A percentile compares a stretch with the other conserved stretches of the same genome.
Evolutionary conservation across 2,329 filamentous ascomycete genomes (phyloP).

Genomic region (Epichloe baconii): DNA sequence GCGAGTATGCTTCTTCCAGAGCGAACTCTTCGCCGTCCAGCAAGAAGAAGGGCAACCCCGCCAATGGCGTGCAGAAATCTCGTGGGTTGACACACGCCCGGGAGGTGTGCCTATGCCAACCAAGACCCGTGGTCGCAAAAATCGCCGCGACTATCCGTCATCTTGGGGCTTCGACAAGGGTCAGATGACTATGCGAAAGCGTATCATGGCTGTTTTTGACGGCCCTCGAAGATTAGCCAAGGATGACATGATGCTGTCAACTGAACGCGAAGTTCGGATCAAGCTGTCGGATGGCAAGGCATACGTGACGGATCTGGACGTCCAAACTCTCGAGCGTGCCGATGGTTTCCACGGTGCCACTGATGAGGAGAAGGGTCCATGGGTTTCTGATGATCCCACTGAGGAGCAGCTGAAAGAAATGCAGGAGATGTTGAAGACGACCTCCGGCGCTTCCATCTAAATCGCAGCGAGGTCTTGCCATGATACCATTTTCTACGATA

Average conservation of each 20-base stretch:
- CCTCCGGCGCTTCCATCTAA: slow-evolving; percentile 8
- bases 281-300: slow-evolving; percentile 60
- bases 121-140: slow-evolving; percentile 63
- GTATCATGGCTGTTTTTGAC: slow-evolving; percentile 85
- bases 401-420: slow-evolving; percentile 47
- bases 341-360: slow-evolving; percentile 70
- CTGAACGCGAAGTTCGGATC: slow-evolving; percentile 85
- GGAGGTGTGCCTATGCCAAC: slow-evolving; percentile 47
- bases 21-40: slow-evolving; percentile 26
- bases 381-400: slow-evolving; percentile 61
- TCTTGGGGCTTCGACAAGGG: slow-evolving; percentile 87
- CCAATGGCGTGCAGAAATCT: slow-evolving; percentile 49
- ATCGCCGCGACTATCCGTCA: slow-evolving; percentile 82
- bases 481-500: background rate
- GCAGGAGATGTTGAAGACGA: slow-evolving; percentile 33
- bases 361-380: slow-evolving; percentile 76
- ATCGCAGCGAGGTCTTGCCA: background rate
- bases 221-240: slow-evolving; percentile 81
- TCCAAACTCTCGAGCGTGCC: slow-evolving; percentile 80
- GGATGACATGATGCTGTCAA: slow-evolving; percentile 97
- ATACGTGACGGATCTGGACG: slow-evolving; percentile 87
- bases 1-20: slow-evolving; percentile 30
- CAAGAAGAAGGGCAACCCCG: slow-evolving; percentile 44
- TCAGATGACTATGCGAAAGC: slow-evolving; percentile 98
- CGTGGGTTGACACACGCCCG: slow-evolving; percentile 67